These are phyloP conservation scores for Thielaviopsis ethacetica DNA, from an alignment of 2,329 filamentous ascomycete species.

Conservation along the genomic window DNA sequence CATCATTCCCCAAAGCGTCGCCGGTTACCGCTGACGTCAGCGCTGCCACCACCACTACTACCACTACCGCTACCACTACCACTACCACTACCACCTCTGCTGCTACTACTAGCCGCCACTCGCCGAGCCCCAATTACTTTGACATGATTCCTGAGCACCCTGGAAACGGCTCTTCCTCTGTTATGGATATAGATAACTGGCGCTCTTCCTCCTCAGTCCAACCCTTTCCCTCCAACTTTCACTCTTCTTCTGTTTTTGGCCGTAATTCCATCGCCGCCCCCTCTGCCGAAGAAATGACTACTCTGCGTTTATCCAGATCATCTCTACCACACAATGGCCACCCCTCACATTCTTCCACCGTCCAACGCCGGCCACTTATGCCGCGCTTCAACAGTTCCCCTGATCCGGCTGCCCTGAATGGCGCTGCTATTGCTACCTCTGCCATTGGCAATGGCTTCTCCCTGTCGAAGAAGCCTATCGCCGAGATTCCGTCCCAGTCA, in stretches of 20 bases:
- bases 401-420: no score
- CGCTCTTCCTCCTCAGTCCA: constrained; percentile 46
- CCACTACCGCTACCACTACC: neutral
- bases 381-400: neutral
- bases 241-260: neutral
- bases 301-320: neutral
- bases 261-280: neutral
- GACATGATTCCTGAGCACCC: constrained; percentile 50
- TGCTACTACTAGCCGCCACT: neutral
- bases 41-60: neutral
- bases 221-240: neutral
- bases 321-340: constrained; percentile 3
- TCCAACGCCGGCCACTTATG: neutral
- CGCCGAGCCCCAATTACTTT: constrained; percentile 72
- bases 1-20: neutral
- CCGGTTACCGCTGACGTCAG: neutral
- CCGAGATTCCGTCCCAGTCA: neutral
- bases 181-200: constrained; percentile 55
- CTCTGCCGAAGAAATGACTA: constrained; percentile 1
- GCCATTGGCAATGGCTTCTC: neutral
- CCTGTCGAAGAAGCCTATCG: neutral
- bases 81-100: neutral
- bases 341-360: neutral
- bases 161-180: constrained; percentile 43
- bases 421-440: neutral